Evolutionary conservation across 805 yeast genomes (phyloP), one percentile per base, ranked within the genome.

Genomic region (Lipomyces spencermartinsiae): DNA sequence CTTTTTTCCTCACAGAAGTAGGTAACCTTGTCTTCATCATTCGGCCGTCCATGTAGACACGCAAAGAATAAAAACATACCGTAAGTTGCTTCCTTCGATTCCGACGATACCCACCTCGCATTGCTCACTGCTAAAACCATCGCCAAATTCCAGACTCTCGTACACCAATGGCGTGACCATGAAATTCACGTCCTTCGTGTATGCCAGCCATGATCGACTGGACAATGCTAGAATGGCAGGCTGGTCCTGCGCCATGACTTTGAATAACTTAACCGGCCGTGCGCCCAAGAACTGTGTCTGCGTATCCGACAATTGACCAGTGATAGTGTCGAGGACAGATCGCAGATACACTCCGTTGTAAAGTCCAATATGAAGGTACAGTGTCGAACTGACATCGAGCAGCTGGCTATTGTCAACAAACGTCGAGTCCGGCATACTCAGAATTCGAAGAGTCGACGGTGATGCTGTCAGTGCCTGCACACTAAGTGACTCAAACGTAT

Each of bases 291-390:
- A 92, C 74, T 89, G 87, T 19, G 87, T 86, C 73, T 89, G 82
- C 0, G 92, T 85, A 71, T 89, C 89, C 0, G 85, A 80, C 14
- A 89, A 76, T 25, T 86, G 83, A 2, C 97, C 97, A 2, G 89
- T 81, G 4, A 79, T 73, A 0, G 76, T 74, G 74, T 90, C 92
- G 51, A 93, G 73, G 5, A 80, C 78, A 0, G 92, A 85, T 19
- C 89, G 80, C 1, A 88, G 87, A 78, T 89, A 92, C 1, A 93
- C 86, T 25, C 98, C 98, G 76, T 88, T 91, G n/a, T 80, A 84
- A 82, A 93, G 83, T 1, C 98, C 98, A 61, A 92, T 84, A 77
- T 93, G 96, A 10, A 91, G 83, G 67, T 80, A 82, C 2, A 80
- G 68, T 7, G 70, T 64, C 4, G 64, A 63, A 12, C 33, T 46